A percentile compares a stretch with the other conserved stretches of the same genome.
These are phyloP conservation scores for Russula sp. DNA, from an alignment of 768 basidiomycete genomes.

Conservation along the genomic window DNA sequence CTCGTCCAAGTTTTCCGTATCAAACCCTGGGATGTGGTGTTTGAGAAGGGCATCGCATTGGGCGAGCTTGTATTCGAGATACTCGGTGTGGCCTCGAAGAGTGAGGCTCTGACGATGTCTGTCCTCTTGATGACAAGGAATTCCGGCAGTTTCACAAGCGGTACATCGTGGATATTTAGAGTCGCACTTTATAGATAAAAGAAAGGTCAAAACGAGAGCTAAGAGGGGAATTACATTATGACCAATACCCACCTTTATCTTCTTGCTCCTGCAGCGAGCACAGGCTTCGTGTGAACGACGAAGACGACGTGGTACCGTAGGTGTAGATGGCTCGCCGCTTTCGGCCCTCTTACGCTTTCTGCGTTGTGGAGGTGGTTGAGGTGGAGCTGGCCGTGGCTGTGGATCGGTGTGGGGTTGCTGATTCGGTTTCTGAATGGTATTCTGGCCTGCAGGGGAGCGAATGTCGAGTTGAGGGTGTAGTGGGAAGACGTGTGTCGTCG, in stretches of 20 bases:
- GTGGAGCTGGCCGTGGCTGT: constrained; percentile 37
- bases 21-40: constrained; percentile 62
- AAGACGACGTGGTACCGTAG: constrained; percentile 72
- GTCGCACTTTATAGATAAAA: constrained; percentile 56
- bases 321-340: constrained; percentile 46
- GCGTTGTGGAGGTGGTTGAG: constrained; percentile 32
- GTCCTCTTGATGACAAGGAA: constrained; percentile 81
- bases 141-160: constrained; percentile 75
- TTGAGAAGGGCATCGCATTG: constrained; percentile 81
- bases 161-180: constrained; percentile 85
- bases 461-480: constrained; percentile 40
- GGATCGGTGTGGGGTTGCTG: constrained; percentile 39
- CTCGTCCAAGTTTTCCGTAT: constrained; percentile 59
- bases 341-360: constrained; percentile 56
- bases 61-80: constrained; percentile 69
- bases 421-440: constrained; percentile 59
- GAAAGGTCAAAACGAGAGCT: constrained; percentile 22
- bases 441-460: constrained; percentile 47
- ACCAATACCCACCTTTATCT: constrained; percentile 43
- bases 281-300: constrained; percentile 89
- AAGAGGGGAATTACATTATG: constrained; percentile 35
- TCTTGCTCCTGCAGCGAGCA: constrained; percentile 57
- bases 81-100: constrained; percentile 77
- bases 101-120: constrained; percentile 82
- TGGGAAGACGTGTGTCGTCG: constrained; percentile 30